Evolutionary conservation across 1,139 yeast species (phyloP).

Genomic region (Yamadazyma spencermartinsiae): DNA sequence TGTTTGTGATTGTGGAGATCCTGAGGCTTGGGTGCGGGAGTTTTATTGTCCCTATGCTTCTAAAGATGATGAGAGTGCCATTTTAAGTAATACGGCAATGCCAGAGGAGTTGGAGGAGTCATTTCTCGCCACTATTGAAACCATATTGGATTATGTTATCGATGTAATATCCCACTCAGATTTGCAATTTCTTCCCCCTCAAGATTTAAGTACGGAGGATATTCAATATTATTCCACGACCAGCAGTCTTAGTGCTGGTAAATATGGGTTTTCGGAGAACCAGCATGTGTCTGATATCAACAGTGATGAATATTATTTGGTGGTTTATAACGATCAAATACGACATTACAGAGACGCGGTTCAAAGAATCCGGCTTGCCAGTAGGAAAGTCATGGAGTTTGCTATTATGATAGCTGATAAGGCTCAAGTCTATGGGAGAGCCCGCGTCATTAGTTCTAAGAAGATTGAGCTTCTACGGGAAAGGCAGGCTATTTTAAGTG

Average conservation of each 20-base stretch:
- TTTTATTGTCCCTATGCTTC: slow-evolving; percentile 36
- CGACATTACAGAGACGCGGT: slow-evolving; percentile 76
- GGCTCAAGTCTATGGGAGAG: slow-evolving; percentile 68
- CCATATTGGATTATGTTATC: slow-evolving; percentile 68
- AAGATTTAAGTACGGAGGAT: slow-evolving; percentile 21
- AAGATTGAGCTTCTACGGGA: slow-evolving; percentile 51
- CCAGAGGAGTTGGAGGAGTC: slow-evolving; percentile 37
- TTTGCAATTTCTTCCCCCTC: slow-evolving; percentile 33
- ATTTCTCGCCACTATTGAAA: slow-evolving; percentile 47
- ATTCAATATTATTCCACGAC: slow-evolving; percentile 27
- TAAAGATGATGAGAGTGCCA: slow-evolving; percentile 15
- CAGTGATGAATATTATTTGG: slow-evolving; percentile 54
- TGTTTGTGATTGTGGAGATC: slow-evolving; percentile 70
- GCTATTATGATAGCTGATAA: slow-evolving; percentile 72
- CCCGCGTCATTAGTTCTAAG: slow-evolving; percentile 60
- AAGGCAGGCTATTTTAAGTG: slow-evolving; percentile 52
- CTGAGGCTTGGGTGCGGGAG: slow-evolving; percentile 54
- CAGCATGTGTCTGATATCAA: slow-evolving; percentile 39
- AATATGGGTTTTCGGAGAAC: slow-evolving; percentile 25
- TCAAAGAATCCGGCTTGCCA: slow-evolving; percentile 61
- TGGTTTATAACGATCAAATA: slow-evolving; percentile 77
- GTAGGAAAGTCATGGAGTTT: slow-evolving; percentile 64
- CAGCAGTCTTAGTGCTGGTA: slow-evolving; percentile 31
- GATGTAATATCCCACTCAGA: slow-evolving; percentile 62
- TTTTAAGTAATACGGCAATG: slow-evolving; percentile 18